Evolutionary conservation across 805 yeast genomes (phyloP).

Genomic region (Wickerhamiella allomyrinae): DNA sequence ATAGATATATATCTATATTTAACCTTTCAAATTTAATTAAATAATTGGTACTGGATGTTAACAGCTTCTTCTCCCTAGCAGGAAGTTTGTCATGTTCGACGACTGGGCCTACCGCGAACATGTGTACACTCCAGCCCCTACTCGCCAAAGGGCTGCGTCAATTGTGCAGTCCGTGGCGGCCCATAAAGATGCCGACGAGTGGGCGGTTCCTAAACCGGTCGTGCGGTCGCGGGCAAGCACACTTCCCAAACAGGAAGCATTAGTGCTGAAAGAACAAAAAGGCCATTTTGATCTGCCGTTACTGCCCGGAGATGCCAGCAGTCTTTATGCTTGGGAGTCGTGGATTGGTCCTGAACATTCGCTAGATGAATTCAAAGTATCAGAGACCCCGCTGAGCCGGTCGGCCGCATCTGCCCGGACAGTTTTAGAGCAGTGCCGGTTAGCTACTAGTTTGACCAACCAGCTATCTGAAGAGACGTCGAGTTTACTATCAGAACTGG

Average conservation of each 20-base stretch:
- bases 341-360: background rate
- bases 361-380: conserved; percentile 4
- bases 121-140: conserved; percentile 5
- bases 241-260: conserved; percentile 8
- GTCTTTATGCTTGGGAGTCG: background rate
- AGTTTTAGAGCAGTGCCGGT: background rate
- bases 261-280: background rate
- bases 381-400: background rate
- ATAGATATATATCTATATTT: no score
- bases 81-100: conserved; percentile 18
- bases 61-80: no score
- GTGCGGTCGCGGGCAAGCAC: conserved; percentile 10
- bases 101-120: conserved; percentile 24
- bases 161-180: conserved; percentile 3
- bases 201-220: conserved; percentile 16
- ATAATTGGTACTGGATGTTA: no score
- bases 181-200: conserved; percentile 13
- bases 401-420: background rate
- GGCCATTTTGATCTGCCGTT: conserved; percentile 1
- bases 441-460: conserved; percentile 4
- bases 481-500: conserved; percentile 32
- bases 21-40: no score
- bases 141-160: conserved; percentile 9
- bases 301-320: background rate
- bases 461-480: conserved; percentile 35